Base-by-base conservation (phyloP, 1,139 yeast species). In the Blastobotrys petasosporus region DNA sequence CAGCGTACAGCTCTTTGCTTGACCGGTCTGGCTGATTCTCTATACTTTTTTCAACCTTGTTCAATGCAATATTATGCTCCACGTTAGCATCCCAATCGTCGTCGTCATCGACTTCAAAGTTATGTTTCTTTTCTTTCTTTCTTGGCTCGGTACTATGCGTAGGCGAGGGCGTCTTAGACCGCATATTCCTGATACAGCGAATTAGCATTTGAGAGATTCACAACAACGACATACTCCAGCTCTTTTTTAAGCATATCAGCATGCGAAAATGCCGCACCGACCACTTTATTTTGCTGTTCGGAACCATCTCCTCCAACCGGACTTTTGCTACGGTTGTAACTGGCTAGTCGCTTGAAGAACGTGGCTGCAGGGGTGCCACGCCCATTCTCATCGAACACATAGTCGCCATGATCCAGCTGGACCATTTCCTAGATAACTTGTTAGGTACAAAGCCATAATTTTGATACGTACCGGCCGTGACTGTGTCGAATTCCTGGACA, bases 21-120 rank as follows among this genome's bases (percentile, higher is more conserved):
- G 33, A 13, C 13, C 32, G 28, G n/a, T 42, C 37, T 6, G 47
- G 47, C 28, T 44, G 45, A 38, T 46, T 40, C 30, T 66, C 70
- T 10, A 64, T 54, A 32, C 65, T 59, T 44, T 64, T 59, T 36
- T 61, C 64, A 20, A 57, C 59, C 44, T 47, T 62, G 50, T 44
- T 67, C 53, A 64, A 68, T 59, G 68, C 65, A 41, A 60, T 58
- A 48, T 66, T 68, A 53, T 72, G 83, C 52, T 83, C 87, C 39
- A 87, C 72, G 34, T 80, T 84, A 3, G 95, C 94, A 61, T 87
- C 90, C 97, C 96, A 88, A 63, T 87, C 96, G 57, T 85, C 95
- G 60, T 87, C 96, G 61, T 87, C 96, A 7, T 20, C 25, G 42
- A 80, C 64, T 59, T 85, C 95, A 39, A 67, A 58, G 46, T 66